A percentile compares a stretch with the other conserved stretches of the same genome.
Evolutionary conservation across 768 basidiomycete genomes (phyloP).

Genomic region (Tylopilus subfusipes): DNA sequence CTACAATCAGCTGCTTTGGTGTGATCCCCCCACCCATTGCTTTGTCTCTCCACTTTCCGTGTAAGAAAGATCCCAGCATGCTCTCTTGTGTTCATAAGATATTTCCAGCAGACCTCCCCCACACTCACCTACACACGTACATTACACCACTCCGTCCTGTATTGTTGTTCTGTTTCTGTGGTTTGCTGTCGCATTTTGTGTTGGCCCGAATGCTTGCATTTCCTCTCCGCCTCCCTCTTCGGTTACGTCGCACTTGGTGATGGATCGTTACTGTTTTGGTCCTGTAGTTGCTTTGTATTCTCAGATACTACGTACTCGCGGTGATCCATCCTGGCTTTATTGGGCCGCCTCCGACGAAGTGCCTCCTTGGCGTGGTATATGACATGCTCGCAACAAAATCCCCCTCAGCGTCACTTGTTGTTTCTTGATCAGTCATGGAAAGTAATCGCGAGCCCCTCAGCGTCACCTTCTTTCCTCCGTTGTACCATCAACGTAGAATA

Average conservation of each 20-base stretch:
- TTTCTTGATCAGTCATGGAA: constrained; percentile 16
- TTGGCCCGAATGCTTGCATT: constrained; percentile 7
- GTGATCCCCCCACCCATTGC: constrained; percentile 29
- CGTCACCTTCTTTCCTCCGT: constrained; percentile 66
- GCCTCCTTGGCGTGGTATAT: constrained; percentile 8
- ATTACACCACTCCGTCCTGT: constrained; percentile 1
- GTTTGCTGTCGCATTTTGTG: neutral
- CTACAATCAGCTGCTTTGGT: constrained; percentile 70
- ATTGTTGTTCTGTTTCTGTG: constrained; percentile 1
- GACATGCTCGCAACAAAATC: neutral
- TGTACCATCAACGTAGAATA: constrained; percentile 63
- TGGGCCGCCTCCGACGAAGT: constrained; percentile 22
- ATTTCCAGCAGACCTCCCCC: neutral
- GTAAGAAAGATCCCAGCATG: neutral
- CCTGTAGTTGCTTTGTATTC: constrained; percentile 5
- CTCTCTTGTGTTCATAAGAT: constrained; percentile 11
- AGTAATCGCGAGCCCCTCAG: constrained; percentile 26
- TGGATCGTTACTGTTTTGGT: constrained; percentile 14
- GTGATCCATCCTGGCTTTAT: constrained; percentile 12
- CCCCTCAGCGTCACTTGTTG: neutral
- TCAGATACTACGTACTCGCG: neutral
- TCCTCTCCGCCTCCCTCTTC: neutral
- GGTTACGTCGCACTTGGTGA: constrained; percentile 4
- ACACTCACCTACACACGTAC: neutral
- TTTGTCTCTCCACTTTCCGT: neutral